Base-by-base conservation (phyloP, 2,329 filamentous ascomycete genomes). In the Ceratocystis harringtonii region DNA sequence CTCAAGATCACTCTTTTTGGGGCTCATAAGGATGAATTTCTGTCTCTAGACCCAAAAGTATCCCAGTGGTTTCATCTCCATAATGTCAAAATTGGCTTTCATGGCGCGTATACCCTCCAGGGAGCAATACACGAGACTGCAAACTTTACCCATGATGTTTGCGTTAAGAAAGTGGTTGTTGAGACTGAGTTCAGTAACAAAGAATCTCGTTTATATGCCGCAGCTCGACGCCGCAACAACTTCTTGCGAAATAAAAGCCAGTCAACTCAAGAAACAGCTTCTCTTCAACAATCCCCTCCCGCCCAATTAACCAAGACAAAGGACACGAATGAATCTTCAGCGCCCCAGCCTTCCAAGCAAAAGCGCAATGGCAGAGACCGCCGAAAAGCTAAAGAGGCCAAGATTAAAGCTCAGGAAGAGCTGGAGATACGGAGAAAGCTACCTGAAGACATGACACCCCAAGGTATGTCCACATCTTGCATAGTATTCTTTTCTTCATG, bases 401-500 rank as follows among this genome's bases (percentile, higher is more conserved):
- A 62, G 36, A 67, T 32, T 50, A 30, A 68, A 32, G 32, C 57
- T 8, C 22, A 57, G 17, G 58, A 68, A 66, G 65, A 55, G 60
- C 15, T 32, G 5, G 52, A 64, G 5, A 17, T 28, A 3, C n/a
- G 28, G 43, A 25, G 25, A 25, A 36, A 19, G 1, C 30, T 64
- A 6, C 61, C 41, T 6, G 30, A 17, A 55, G 72, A 71, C 63
- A 68, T 75, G 55, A 78, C 76, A 36, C 65, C 68, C 1, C 69
- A 70, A 70, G 69, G 72, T 75, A 66, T 69, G 69, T 70, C 61
- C 7, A 12, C 17, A 57, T 44, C 10, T 57, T 41, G 19, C 4
- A 30, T 15, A 12, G 22, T 25, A 6, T 36, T 17, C 30, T 28
- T n/a, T 3, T 22, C 5, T 30, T 41, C 36, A 5, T 22, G n/a